These are phyloP conservation scores for Penicillium sp. DNA, from an alignment of 2,329 filamentous ascomycete genomes.

Conservation along the genomic window DNA sequence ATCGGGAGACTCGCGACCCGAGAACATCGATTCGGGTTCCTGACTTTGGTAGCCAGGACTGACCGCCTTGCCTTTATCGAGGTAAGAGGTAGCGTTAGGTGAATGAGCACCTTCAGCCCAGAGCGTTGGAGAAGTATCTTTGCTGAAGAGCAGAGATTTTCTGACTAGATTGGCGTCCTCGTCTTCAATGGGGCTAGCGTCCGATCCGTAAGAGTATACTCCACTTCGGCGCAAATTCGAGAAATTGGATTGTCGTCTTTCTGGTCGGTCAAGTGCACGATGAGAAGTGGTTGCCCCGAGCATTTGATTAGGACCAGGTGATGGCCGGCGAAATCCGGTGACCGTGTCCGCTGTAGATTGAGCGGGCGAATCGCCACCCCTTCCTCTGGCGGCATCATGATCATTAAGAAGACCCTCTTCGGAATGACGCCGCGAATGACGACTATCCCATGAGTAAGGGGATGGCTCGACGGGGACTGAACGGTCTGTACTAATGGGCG, in stretches of 20 bases:
- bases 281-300: constrained; percentile 35
- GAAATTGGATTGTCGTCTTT: constrained; percentile 22
- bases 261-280: constrained; percentile 35
- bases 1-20: constrained; percentile 18
- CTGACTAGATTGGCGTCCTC: constrained; percentile 46
- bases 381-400: constrained; percentile 30
- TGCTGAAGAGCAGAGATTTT: constrained; percentile 36
- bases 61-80: constrained; percentile 25
- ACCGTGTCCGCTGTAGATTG: constrained; percentile 19
- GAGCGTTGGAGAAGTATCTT: constrained; percentile 29
- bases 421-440: constrained; percentile 55
- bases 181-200: constrained; percentile 38
- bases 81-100: constrained; percentile 32
- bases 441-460: constrained; percentile 58
- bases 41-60: constrained; percentile 15
- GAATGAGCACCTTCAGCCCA: constrained; percentile 25
- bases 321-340: constrained; percentile 19
- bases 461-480: constrained; percentile 51
- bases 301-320: constrained; percentile 29
- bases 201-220: constrained; percentile 30
- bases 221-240: constrained; percentile 37
- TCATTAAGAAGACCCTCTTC: constrained; percentile 53
- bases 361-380: constrained; percentile 13
- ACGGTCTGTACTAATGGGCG: constrained; percentile 52
- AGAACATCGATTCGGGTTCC: constrained; percentile 18